Percentiles rank a stretch among this genome's conserved stretches.
phyloP scores from a whole-genome alignment of 495 filamentous ascomycete species.

The Evernia prunastri region DNA sequence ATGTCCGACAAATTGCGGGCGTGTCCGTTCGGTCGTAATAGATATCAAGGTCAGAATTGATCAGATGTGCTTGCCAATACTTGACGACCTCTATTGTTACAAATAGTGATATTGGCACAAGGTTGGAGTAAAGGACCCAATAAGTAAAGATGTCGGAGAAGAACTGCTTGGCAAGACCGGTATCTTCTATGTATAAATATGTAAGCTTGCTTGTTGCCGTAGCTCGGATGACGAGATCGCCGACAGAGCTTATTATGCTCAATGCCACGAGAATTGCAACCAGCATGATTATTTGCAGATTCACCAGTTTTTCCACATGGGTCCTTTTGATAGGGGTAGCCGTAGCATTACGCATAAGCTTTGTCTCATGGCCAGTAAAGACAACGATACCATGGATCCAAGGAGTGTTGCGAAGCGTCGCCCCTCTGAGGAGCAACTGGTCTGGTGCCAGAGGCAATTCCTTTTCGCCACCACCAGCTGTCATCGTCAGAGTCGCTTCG shows the following conservation, averaged over 20 bases:
- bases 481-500: conserved; percentile 91
- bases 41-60: conserved; percentile 95
- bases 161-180: conserved; percentile 67
- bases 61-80: conserved; percentile 93
- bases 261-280: conserved; percentile 76
- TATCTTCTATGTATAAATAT: conserved; percentile 63
- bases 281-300: conserved; percentile 85
- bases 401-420: conserved; percentile 91
- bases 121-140: conserved; percentile 96
- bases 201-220: conserved; percentile 51
- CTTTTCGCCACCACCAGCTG: conserved; percentile 90
- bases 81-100: conserved; percentile 98
- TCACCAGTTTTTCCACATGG: conserved; percentile 86
- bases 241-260: conserved; percentile 82
- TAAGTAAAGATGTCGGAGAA: conserved; percentile 95
- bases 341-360: conserved; percentile 97
- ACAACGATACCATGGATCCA: conserved; percentile 97
- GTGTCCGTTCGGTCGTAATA: conserved; percentile 96
- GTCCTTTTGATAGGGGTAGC: conserved; percentile 97
- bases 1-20: conserved; percentile 90
- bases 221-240: conserved; percentile 74
- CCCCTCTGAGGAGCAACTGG: conserved; percentile 83
- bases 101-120: conserved; percentile 96
- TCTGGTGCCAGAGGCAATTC: conserved; percentile 77
- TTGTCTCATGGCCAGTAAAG: conserved; percentile 98